Evolutionary conservation across 2,329 filamentous ascomycete genomes (phyloP).

Genomic region (Penicillium sp.): DNA sequence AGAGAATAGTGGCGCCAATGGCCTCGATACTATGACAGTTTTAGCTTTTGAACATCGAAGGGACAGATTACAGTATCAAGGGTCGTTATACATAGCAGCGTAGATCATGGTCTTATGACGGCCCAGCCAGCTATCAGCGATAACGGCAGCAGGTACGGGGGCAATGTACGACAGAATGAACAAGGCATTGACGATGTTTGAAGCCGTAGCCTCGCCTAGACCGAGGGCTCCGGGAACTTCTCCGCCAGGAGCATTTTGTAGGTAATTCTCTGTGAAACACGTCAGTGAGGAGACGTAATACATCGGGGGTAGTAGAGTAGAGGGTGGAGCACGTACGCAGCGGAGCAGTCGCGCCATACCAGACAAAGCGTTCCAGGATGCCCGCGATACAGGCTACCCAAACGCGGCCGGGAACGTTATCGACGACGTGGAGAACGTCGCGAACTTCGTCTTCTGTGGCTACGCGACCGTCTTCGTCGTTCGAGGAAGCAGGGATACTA

Average conservation of each 20-base stretch:
- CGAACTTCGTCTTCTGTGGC: conserved; percentile 14
- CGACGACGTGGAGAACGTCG: conserved; percentile 12
- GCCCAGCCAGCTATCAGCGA: conserved; percentile 43
- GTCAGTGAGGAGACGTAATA: neutral
- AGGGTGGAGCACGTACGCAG: conserved; percentile 9
- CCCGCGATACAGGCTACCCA: conserved; percentile 9
- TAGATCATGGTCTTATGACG: conserved; percentile 39
- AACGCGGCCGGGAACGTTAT: conserved; percentile 6
- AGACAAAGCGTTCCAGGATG: conserved; percentile 15
- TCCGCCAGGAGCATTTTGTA: conserved; percentile 11
- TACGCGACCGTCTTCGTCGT: conserved; percentile 1
- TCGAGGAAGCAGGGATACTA: neutral
- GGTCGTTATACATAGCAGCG: conserved; percentile 22
- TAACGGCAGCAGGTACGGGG: conserved; percentile 36
- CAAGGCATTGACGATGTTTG: conserved; percentile 58
- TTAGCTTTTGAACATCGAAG: neutral
- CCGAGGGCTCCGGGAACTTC: conserved; percentile 54
- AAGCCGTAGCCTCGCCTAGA: conserved; percentile 57
- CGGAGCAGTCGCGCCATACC: conserved; percentile 10
- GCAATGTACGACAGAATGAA: conserved; percentile 52
- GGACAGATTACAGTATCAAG: neutral
- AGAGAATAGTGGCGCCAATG: conserved; percentile 24
- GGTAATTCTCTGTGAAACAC: conserved; percentile 12
- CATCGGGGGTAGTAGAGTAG: neutral
- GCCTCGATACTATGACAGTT: conserved; percentile 8